Conservation (phyloP, 2,329 filamentous ascomycete species). For the Diplodia mutila region DNA sequence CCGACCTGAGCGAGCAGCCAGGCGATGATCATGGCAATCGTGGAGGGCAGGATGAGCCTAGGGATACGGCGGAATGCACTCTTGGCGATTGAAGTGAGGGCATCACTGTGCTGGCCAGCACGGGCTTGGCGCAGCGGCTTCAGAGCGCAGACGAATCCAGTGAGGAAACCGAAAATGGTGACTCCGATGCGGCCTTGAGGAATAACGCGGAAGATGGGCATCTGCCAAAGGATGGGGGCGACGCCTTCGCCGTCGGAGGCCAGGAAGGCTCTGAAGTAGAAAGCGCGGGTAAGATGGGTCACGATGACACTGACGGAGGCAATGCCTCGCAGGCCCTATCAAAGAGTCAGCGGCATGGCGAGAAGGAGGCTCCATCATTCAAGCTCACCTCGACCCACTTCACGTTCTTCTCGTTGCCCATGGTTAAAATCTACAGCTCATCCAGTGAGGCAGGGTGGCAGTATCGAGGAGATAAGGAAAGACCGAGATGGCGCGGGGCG, state of each 20-base stretch:
- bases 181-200: conserved; percentile 60
- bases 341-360: conserved; percentile 11
- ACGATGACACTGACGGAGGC: conserved; percentile 58
- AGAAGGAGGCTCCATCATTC: not conserved
- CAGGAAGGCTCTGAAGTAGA: conserved; percentile 57
- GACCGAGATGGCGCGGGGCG: not conserved
- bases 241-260: conserved; percentile 49
- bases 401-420: conserved; percentile 42
- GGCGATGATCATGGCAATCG: conserved; percentile 55
- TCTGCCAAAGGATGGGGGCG: conserved; percentile 53
- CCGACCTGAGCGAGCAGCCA: conserved; percentile 56
- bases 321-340: conserved; percentile 56
- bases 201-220: conserved; percentile 59
- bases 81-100: conserved; percentile 55
- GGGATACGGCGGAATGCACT: conserved; percentile 59
- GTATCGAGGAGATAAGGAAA: not conserved
- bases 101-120: conserved; percentile 48
- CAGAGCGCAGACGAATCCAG: conserved; percentile 60
- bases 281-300: conserved; percentile 57
- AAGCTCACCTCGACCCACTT: conserved; percentile 46
- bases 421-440: conserved; percentile 25
- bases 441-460: conserved; percentile 15
- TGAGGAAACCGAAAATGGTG: conserved; percentile 60
- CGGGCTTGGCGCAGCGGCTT: conserved; percentile 58
- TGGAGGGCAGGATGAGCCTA: conserved; percentile 56